A percentile compares a stretch with the other conserved stretches of the same genome.
phyloP scores from a whole-genome alignment of 2,329 filamentous ascomycete species.

The Monilinia laxa region DNA sequence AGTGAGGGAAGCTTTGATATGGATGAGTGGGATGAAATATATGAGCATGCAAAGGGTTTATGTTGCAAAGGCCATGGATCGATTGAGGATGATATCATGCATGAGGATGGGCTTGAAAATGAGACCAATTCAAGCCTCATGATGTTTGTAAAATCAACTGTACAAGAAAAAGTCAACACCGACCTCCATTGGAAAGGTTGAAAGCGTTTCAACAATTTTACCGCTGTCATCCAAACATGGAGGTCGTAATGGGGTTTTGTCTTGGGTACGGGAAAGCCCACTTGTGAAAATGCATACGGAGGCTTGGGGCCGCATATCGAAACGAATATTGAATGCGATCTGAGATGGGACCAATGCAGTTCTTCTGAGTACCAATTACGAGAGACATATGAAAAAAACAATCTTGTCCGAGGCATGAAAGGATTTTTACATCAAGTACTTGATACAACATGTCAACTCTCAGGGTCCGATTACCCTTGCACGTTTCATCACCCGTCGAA shows the following conservation, averaged over 20 bases:
- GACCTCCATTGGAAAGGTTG: constrained; percentile 57
- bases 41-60: constrained; percentile 61
- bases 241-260: constrained; percentile 7
- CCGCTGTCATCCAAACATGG: constrained; percentile 14
- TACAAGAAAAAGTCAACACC: constrained; percentile 55
- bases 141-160: constrained; percentile 59
- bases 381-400: constrained; percentile 12
- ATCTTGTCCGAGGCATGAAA: constrained; percentile 10
- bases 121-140: constrained; percentile 52
- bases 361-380: constrained; percentile 4
- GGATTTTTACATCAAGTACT: constrained; percentile 12
- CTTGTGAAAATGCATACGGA: constrained; percentile 7
- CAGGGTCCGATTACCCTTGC: background rate
- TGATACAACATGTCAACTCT: constrained; percentile 12
- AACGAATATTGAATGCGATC: background rate
- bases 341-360: background rate
- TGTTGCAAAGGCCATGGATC: constrained; percentile 54
- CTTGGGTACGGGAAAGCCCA: constrained; percentile 6
- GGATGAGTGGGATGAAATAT: constrained; percentile 71
- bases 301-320: constrained; percentile 10
- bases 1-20: constrained; percentile 78
- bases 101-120: constrained; percentile 38
- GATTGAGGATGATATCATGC: constrained; percentile 33
- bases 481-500: constrained; percentile 15
- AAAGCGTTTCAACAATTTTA: constrained; percentile 25